Base-by-base conservation (phyloP, 495 filamentous ascomycete species). In the Copromyces sp. region DNA sequence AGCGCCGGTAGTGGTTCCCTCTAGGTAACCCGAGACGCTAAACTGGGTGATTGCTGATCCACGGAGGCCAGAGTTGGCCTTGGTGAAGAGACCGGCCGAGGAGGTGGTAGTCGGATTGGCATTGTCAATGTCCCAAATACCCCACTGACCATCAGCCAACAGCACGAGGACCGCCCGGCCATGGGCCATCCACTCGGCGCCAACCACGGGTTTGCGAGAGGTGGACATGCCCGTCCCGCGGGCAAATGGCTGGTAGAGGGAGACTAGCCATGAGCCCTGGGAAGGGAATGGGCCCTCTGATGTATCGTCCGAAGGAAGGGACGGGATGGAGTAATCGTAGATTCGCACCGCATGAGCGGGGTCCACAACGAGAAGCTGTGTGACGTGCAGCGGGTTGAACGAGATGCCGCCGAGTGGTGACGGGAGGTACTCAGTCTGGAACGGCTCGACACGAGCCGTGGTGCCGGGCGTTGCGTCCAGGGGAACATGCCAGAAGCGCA, bases 111-210 rank as follows among this genome's bases (percentile, higher is more conserved):
- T 68, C 17, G 82, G 78, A 84, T 90, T 73, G 45, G 88, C 86
- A 2, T 90, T 89, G 76, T 93, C 89, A 39, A 94, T 84, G 81
- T 96, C 93, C 94, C 95, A 98, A 38, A 98, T 89, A 4, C 93
- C 94, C 94, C 94, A 98, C 82, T 96, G 91, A 0, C 94, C 95
- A 79, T 97, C 93, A 6, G 87, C 87, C 14, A 95, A 85, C 9
- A 98, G 85, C 5, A 89, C 87, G 74, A 97, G 83, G 44, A 97
- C 85, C 14, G 91, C 91, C 53, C 87, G 89, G 44, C 94, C 94
- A 59, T 90, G 88, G n/a, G 90, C 84, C 9, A 93, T 88, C 95
- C 95, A 98, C 71, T 91, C 84, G 0, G 93, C 91, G 72, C 90
- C 90, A n/a, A 96, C 83, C 40, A 97, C 87, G 2, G 87, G 87